phyloP scores from a whole-genome alignment of 371 early-diverging fungal species.

The Mortierella sp. region DNA sequence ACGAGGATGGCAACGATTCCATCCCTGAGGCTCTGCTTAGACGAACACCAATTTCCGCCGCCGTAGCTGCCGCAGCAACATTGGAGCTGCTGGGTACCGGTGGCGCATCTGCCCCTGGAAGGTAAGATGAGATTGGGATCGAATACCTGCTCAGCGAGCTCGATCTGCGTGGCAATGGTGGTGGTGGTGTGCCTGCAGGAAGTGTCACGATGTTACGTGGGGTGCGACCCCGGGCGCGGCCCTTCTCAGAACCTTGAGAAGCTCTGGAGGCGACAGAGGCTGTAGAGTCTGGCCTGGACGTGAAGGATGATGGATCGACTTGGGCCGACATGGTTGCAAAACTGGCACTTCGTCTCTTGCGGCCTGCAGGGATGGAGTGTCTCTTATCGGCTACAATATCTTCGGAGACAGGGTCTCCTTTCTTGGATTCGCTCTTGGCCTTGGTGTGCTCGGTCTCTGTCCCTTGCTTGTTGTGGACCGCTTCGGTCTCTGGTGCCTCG shows the following conservation, averaged over 20 bases:
- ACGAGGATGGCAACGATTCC: neutral
- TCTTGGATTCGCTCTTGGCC: neutral
- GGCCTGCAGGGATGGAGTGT: slow-evolving; percentile 6
- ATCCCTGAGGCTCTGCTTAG: slow-evolving; percentile 13
- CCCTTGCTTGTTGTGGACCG: slow-evolving; percentile 8
- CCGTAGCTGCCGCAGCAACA: neutral
- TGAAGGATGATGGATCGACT: neutral
- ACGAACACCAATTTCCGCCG: slow-evolving; percentile 9
- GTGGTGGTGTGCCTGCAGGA: slow-evolving; percentile 39
- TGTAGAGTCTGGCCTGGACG: slow-evolving; percentile 33
- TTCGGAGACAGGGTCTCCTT: neutral
- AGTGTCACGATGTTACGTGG: slow-evolving; percentile 34
- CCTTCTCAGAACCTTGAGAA: slow-evolving; percentile 33
- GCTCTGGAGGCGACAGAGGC: slow-evolving; percentile 19
- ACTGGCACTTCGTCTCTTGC: slow-evolving; percentile 35
- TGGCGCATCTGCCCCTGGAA: slow-evolving; percentile 36
- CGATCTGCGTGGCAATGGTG: slow-evolving; percentile 44
- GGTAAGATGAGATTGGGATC: slow-evolving; percentile 33
- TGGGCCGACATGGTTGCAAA: slow-evolving; percentile 4
- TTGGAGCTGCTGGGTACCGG: slow-evolving; percentile 29
- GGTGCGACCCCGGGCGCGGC: slow-evolving; percentile 39
- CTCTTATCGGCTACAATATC: slow-evolving; percentile 7
- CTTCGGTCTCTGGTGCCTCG: slow-evolving; percentile 3
- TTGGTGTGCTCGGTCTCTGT: neutral
- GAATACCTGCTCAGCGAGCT: slow-evolving; percentile 45